These are phyloP conservation scores for Botrytis elliptica DNA, from an alignment of 2,329 filamentous ascomycete genomes.

Conservation along the genomic window DNA sequence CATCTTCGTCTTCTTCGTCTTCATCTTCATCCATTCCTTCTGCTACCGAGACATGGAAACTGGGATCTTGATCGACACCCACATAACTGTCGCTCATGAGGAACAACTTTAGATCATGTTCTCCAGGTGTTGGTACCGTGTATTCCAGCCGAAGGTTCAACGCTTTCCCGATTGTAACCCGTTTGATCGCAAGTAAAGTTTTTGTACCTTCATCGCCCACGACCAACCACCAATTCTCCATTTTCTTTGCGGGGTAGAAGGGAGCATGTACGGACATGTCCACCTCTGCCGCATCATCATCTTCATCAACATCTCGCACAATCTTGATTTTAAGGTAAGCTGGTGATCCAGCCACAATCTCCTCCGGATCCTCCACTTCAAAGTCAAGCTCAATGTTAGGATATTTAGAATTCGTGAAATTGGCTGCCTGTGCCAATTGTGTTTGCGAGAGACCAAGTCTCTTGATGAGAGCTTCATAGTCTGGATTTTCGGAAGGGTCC, in stretches of 20 bases:
- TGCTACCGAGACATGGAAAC: slow-evolving; percentile 78
- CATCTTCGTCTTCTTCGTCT: slow-evolving; percentile 56
- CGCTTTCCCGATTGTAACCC: slow-evolving; percentile 79
- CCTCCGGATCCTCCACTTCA: slow-evolving; percentile 76
- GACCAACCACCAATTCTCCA: slow-evolving; percentile 98
- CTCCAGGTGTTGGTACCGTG: slow-evolving; percentile 77
- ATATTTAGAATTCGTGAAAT: slow-evolving; percentile 95
- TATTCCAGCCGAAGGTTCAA: slow-evolving; percentile 82
- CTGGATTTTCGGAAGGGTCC: slow-evolving; percentile 88
- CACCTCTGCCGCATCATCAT: slow-evolving; percentile 65
- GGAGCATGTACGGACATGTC: slow-evolving; percentile 89
- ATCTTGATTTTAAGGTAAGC: slow-evolving; percentile 82
- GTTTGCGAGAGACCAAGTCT: slow-evolving; percentile 74
- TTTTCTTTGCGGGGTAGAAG: slow-evolving; percentile 88
- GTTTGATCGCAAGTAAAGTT: slow-evolving; percentile 87
- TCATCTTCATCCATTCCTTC: slow-evolving; percentile 96
- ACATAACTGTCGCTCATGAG: slow-evolving; percentile 98
- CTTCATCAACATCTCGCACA: slow-evolving; percentile 74
- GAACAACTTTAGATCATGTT: slow-evolving; percentile 86
- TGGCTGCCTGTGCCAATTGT: slow-evolving; percentile 84
- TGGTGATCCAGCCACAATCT: slow-evolving; percentile 76
- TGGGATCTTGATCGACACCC: slow-evolving; percentile 92
- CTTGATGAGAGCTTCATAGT: slow-evolving; percentile 76
- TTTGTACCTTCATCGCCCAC: slow-evolving; percentile 90
- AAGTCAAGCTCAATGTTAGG: slow-evolving; percentile 93